These are phyloP conservation scores for Chrysanthemum makinoi DNA, from an alignment of 129 eudicot species.

Conservation along the genomic window DNA sequence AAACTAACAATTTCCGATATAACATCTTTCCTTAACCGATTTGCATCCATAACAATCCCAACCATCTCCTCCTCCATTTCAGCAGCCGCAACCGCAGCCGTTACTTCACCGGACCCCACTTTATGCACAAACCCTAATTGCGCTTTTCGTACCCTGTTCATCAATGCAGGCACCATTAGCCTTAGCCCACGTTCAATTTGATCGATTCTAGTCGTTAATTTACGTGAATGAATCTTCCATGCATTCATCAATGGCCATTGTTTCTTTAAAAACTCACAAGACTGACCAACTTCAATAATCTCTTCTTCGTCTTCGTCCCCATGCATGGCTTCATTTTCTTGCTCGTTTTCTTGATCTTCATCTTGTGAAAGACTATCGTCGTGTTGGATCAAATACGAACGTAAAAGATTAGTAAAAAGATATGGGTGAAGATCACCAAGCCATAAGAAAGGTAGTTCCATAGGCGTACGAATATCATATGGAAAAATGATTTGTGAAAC, in stretches of 20 bases:
- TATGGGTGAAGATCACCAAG: slow-evolving; percentile 93
- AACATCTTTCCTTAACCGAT: slow-evolving; percentile 70
- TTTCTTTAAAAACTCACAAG: slow-evolving; percentile 36
- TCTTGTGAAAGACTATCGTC: slow-evolving; percentile 16
- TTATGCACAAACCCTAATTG: slow-evolving; percentile 45
- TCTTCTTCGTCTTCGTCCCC: slow-evolving; percentile 19
- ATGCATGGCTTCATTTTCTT: slow-evolving; percentile 13
- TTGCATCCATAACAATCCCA: slow-evolving; percentile 78
- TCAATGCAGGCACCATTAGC: slow-evolving; percentile 83
- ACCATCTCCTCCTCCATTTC: slow-evolving; percentile 77
- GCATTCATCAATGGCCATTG: slow-evolving; percentile 56
- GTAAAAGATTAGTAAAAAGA: slow-evolving; percentile 73
- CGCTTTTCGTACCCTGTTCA: slow-evolving; percentile 47
- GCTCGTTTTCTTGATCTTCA: slow-evolving; percentile 19
- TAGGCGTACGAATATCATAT: slow-evolving; percentile 57
- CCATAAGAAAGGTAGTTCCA: slow-evolving; percentile 87
- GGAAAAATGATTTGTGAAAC: slow-evolving; percentile 65
- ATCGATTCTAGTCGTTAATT: slow-evolving; percentile 43
- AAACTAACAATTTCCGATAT: slow-evolving; percentile 68
- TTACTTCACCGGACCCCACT: slow-evolving; percentile 41
- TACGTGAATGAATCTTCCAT: slow-evolving; percentile 48
- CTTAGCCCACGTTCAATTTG: slow-evolving; percentile 86
- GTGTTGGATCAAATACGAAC: slow-evolving; percentile 49
- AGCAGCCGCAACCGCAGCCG: slow-evolving; percentile 38
- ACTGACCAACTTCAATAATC: slow-evolving; percentile 31